These are phyloP conservation scores for Wallemia mellicola DNA, from an alignment of 1,284 basidiomycete species.

Conservation along the genomic window DNA sequence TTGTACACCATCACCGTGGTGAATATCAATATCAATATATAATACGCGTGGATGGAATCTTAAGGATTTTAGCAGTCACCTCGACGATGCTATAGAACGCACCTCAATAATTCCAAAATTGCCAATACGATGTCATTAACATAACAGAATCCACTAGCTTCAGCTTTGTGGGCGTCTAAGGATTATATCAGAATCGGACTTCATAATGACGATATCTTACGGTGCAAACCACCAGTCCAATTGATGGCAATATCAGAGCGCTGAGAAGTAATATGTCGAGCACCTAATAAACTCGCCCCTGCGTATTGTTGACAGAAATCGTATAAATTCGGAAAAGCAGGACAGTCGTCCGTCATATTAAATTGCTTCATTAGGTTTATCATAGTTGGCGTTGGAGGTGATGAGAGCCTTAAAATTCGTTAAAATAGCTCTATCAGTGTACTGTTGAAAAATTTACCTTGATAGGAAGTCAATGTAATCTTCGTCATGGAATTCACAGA, in stretches of 20 bases:
- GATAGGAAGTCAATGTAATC: conserved; percentile 90
- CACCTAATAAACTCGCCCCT: conserved; percentile 66
- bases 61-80: background rate
- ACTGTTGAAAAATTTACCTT: conserved; percentile 23
- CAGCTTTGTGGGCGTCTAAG: conserved; percentile 55
- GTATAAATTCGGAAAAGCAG: conserved; percentile 71
- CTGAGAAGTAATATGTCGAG: conserved; percentile 51
- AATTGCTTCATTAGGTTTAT: conserved; percentile 18
- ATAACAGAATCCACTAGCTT: conserved; percentile 89
- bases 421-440: background rate
- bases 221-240: conserved; percentile 86
- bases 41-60: conserved; percentile 71
- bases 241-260: conserved; percentile 88
- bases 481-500: conserved; percentile 62
- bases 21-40: conserved; percentile 91
- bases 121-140: conserved; percentile 82
- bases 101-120: conserved; percentile 75
- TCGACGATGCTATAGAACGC: conserved; percentile 7
- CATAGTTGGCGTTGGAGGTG: conserved; percentile 2
- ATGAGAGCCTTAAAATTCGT: background rate
- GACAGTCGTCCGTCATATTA: conserved; percentile 82
- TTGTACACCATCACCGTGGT: conserved; percentile 88
- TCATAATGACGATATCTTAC: background rate
- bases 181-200: background rate
- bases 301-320: conserved; percentile 77